Percentiles rank a stretch among this genome's conserved stretches.
These are phyloP conservation scores for Crotalaria pallida DNA, from an alignment of 306 rosid species.

Conservation along the genomic window DNA sequence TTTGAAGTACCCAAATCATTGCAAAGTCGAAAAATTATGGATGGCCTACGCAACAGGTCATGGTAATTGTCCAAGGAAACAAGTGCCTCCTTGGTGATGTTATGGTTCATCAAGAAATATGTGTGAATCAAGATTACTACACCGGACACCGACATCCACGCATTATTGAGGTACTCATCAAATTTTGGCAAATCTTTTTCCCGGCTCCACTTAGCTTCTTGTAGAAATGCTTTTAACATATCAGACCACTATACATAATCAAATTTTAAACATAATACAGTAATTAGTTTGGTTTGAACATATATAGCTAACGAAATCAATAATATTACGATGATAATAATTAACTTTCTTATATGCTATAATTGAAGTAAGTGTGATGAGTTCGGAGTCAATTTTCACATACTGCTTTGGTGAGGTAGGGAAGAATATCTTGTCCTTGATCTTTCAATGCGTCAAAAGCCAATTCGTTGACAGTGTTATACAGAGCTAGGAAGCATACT, in stretches of 20 bases:
- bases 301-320: neutral
- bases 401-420: conserved; percentile 47
- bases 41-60: conserved; percentile 26
- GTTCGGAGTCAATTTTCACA: neutral
- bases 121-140: conserved; percentile 30
- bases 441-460: conserved; percentile 33
- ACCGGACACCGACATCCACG: conserved; percentile 41
- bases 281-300: neutral
- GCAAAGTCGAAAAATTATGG: conserved; percentile 47
- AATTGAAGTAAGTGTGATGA: neutral
- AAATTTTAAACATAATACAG: neutral
- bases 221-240: conserved; percentile 48
- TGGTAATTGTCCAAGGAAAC: conserved; percentile 24
- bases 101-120: conserved; percentile 30
- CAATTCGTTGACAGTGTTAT: conserved; percentile 53
- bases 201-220: conserved; percentile 45
- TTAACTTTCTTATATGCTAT: neutral
- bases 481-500: conserved; percentile 54
- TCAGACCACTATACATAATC: conserved; percentile 40
- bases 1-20: conserved; percentile 52
- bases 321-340: no score
- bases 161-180: conserved; percentile 40
- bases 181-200: conserved; percentile 36
- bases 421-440: conserved; percentile 35
- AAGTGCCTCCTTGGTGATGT: conserved; percentile 34